Percentiles rank a stretch among this genome's conserved stretches.
Evolutionary conservation across 164 flowering plant species (phyloP).

Genomic region (Macadamia tetraphylla): DNA sequence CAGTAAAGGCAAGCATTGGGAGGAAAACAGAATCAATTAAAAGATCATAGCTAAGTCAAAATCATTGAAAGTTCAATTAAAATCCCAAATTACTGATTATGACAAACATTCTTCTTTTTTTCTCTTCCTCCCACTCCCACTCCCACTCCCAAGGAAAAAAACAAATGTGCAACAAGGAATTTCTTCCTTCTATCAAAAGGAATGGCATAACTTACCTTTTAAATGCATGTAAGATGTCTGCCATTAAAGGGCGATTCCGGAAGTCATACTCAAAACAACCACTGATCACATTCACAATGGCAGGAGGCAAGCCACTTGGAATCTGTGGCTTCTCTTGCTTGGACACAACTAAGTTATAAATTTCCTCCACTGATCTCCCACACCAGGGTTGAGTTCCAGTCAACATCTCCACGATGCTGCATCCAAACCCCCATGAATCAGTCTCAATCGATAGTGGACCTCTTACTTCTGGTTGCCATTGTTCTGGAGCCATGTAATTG

Average conservation of each 20-base stretch:
- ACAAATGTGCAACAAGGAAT: too few relatives aligned
- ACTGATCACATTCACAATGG: constrained; percentile 55
- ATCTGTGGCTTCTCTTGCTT: constrained; percentile 72
- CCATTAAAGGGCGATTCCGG: constrained; percentile 67
- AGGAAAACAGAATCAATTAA: too few relatives aligned
- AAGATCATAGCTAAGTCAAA: not conserved
- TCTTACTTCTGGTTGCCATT: constrained; percentile 82
- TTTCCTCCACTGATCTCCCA: constrained; percentile 67
- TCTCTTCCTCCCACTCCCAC: too few relatives aligned
- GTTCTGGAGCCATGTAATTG: constrained; percentile 97
- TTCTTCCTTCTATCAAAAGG: too few relatives aligned
- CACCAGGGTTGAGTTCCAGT: constrained; percentile 77
- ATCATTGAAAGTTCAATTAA: too few relatives aligned
- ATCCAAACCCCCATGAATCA: constrained; percentile 95
- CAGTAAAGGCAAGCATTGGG: too few relatives aligned
- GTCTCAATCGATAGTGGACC: constrained; percentile 89
- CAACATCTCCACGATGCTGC: constrained; percentile 84
- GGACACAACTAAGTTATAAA: constrained; percentile 53
- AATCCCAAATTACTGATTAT: not conserved
- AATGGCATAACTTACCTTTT: constrained; percentile 15
- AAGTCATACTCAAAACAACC: constrained; percentile 94
- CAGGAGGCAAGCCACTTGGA: constrained; percentile 80
- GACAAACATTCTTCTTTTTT: not conserved
- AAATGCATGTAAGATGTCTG: constrained; percentile 60
- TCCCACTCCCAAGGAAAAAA: too few relatives aligned